Evolutionary conservation across 768 basidiomycete genomes (phyloP).

Genomic region (Pisolithus sp.): DNA sequence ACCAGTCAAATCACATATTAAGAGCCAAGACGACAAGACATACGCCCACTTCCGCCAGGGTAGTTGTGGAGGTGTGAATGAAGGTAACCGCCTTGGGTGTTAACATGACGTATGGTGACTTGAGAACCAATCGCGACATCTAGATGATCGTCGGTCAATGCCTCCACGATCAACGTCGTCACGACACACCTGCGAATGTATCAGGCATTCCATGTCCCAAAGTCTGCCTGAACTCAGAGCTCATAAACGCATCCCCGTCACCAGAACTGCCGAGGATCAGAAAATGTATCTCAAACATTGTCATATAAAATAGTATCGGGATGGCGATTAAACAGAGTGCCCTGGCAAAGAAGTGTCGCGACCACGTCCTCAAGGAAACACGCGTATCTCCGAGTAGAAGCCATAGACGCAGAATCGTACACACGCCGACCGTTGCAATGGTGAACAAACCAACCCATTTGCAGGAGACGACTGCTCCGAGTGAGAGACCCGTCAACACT

Average conservation of each 20-base stretch:
- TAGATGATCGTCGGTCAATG: slow-evolving; percentile 16
- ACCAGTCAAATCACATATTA: not conserved
- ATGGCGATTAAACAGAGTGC: slow-evolving; percentile 85
- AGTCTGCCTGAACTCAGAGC: slow-evolving; percentile 96
- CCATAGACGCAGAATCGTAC: slow-evolving; percentile 87
- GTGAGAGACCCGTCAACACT: slow-evolving; percentile 73
- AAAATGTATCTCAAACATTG: slow-evolving; percentile 96
- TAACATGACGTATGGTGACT: slow-evolving; percentile 80
- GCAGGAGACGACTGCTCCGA: slow-evolving; percentile 89
- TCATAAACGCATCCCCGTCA: slow-evolving; percentile 99
- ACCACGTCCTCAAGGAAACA: slow-evolving; percentile 67
- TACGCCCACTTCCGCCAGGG: slow-evolving; percentile 87
- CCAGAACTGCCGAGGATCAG: slow-evolving; percentile 81
- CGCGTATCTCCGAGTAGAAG: slow-evolving; percentile 79
- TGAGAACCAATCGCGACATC: slow-evolving; percentile 84
- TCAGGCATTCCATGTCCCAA: slow-evolving; percentile 85
- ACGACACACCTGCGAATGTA: slow-evolving; percentile 74
- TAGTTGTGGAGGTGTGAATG: slow-evolving; percentile 92
- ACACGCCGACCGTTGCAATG: slow-evolving; percentile 86
- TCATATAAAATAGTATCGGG: slow-evolving; percentile 88
- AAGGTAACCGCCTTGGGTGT: slow-evolving; percentile 98
- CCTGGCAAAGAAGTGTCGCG: slow-evolving; percentile 82
- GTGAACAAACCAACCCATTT: slow-evolving; percentile 99
- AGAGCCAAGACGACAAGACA: slow-evolving; percentile 16
- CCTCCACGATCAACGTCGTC: not conserved